These are phyloP conservation scores for Scenedesmus sp. DNA, from an alignment of 163 green algal species.

Conservation along the genomic window DNA sequence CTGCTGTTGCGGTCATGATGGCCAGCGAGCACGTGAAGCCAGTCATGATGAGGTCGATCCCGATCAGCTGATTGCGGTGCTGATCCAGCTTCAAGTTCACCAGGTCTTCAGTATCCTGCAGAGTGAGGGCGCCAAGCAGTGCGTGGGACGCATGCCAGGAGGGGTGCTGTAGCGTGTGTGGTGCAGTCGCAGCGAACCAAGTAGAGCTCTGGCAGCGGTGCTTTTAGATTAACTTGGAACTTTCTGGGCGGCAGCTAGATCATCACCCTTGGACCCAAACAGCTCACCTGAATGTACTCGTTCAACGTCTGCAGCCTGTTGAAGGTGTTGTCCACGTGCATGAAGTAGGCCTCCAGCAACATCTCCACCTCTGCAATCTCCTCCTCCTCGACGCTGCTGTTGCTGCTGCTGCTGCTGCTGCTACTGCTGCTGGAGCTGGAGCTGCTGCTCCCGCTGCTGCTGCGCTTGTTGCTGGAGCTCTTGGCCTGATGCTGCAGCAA, in stretches of 20 bases:
- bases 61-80: constrained; percentile 85
- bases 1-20: constrained; percentile 83
- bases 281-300: constrained; percentile 61
- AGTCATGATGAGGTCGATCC: constrained; percentile 91
- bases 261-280: not conserved
- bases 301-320: constrained; percentile 79
- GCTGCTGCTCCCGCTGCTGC: constrained; percentile 26
- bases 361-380: constrained; percentile 88
- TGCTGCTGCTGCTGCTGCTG: constrained; percentile 56
- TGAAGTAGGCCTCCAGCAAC: constrained; percentile 95
- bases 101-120: constrained; percentile 69
- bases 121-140: not conserved
- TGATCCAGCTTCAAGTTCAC: constrained; percentile 92
- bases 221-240: too few relatives aligned
- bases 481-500: constrained; percentile 39
- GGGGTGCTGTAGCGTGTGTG: not conserved
- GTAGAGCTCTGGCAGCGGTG: too few relatives aligned
- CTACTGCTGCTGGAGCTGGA: constrained; percentile 42
- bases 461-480: constrained; percentile 44
- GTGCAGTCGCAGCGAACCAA: too few relatives aligned
- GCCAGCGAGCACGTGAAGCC: constrained; percentile 79
- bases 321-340: constrained; percentile 92
- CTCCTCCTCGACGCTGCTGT: constrained; percentile 70
- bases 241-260: not conserved
- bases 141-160: not conserved